Evolutionary conservation across 2,329 filamentous ascomycete species (phyloP).

Genomic region (Elsinoe fawcettii): DNA sequence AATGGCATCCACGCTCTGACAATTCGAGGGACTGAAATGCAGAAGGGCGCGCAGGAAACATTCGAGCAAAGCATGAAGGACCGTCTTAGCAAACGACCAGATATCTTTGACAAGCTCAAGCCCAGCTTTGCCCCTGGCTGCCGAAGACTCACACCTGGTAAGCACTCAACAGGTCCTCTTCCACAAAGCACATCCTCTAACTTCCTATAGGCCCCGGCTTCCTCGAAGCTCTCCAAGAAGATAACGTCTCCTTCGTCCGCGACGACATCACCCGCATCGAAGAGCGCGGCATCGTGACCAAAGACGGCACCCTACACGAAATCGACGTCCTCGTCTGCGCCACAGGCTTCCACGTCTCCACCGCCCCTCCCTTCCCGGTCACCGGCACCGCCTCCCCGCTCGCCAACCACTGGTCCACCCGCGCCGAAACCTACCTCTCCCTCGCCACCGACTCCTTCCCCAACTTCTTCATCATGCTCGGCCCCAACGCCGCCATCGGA

Average conservation of each 20-base stretch:
- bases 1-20: conserved; percentile 23
- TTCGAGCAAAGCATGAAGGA: conserved; percentile 38
- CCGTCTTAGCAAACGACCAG: conserved; percentile 30
- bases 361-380: conserved; percentile 34
- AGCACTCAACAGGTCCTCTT: not conserved
- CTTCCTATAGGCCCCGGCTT: conserved; percentile 40
- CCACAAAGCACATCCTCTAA: not conserved
- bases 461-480: conserved; percentile 38
- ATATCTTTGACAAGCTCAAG: conserved; percentile 36
- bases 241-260: conserved; percentile 40
- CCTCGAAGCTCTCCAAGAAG: conserved; percentile 41
- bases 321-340: conserved; percentile 39
- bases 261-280: conserved; percentile 34
- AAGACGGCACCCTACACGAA: conserved; percentile 33
- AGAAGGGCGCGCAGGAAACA: conserved; percentile 29
- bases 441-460: conserved; percentile 24
- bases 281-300: conserved; percentile 32
- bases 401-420: conserved; percentile 29
- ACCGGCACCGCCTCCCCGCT: conserved; percentile 28
- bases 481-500: conserved; percentile 36
- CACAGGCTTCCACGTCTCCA: conserved; percentile 37
- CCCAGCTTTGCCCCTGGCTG: conserved; percentile 41
- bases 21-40: conserved; percentile 32
- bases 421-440: conserved; percentile 23
- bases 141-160: conserved; percentile 37